Percentiles rank a stretch among this genome's conserved stretches.
Evolutionary conservation across 495 filamentous ascomycete species (phyloP).

Genomic region (Aspergillus cristatus): DNA sequence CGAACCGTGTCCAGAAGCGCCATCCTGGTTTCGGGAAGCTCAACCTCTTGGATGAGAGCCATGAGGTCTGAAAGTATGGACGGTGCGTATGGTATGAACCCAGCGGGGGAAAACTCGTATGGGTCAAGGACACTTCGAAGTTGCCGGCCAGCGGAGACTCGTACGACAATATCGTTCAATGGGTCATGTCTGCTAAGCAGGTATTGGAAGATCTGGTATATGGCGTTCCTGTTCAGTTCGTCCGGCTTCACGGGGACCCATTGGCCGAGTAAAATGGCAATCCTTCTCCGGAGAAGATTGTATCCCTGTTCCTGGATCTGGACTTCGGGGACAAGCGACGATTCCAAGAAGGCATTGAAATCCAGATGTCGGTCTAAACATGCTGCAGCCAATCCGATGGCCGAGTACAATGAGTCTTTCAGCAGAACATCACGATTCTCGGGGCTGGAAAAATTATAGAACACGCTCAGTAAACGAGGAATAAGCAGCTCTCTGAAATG

Average conservation of each 20-base stretch:
- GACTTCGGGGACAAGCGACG: constrained; percentile 67
- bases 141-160: constrained; percentile 80
- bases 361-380: constrained; percentile 63
- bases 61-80: constrained; percentile 61
- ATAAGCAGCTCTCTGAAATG: constrained; percentile 74
- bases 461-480: constrained; percentile 68
- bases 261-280: constrained; percentile 78
- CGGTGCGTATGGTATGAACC: constrained; percentile 65
- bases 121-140: constrained; percentile 71
- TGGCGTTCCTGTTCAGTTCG: constrained; percentile 52
- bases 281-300: constrained; percentile 79
- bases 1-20: constrained; percentile 76
- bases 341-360: constrained; percentile 69
- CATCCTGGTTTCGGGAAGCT: constrained; percentile 77
- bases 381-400: constrained; percentile 76
- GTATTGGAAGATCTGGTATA: constrained; percentile 85
- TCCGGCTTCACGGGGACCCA: constrained; percentile 74
- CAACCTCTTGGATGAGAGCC: constrained; percentile 68
- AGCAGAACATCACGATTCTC: constrained; percentile 62
- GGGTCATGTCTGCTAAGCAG: constrained; percentile 68
- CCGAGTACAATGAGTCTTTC: constrained; percentile 90
- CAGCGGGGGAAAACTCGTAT: constrained; percentile 63
- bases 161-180: constrained; percentile 84
- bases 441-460: constrained; percentile 54
- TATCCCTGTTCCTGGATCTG: constrained; percentile 67